These are phyloP conservation scores for Cyberlindnera nakhonratchasimensis DNA, from an alignment of 805 yeast species.

Conservation along the genomic window DNA sequence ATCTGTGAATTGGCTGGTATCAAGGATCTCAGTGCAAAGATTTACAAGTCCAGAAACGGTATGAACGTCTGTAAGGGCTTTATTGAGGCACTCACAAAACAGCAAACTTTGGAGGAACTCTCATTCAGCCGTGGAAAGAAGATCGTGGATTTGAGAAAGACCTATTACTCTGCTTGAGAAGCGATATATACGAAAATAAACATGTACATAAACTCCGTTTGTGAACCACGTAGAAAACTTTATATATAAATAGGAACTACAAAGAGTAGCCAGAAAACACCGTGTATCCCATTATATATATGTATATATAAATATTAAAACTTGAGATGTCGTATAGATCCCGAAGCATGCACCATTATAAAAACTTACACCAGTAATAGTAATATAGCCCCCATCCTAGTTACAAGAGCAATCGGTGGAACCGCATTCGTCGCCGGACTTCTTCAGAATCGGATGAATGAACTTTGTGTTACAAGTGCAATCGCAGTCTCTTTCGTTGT, in stretches of 20 bases:
- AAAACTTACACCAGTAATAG: neutral
- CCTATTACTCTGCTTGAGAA: conserved; percentile 66
- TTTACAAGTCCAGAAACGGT: conserved; percentile 87
- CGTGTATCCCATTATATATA: neutral
- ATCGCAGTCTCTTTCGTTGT: conserved; percentile 27
- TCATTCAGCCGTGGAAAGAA: conserved; percentile 93
- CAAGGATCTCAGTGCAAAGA: conserved; percentile 87
- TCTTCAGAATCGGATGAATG: conserved; percentile 11
- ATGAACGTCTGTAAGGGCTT: conserved; percentile 93
- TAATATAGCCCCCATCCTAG: neutral
- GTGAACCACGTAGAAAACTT: neutral
- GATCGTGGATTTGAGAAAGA: conserved; percentile 86
- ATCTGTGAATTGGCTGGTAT: conserved; percentile 92
- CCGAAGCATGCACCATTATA: neutral
- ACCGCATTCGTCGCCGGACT: conserved; percentile 27
- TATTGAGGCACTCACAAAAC: conserved; percentile 78
- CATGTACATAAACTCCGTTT: neutral
- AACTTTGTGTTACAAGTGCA: conserved; percentile 25
- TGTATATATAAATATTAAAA: neutral
- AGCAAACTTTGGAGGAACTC: conserved; percentile 78
- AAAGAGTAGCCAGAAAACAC: neutral
- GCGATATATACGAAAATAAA: neutral
- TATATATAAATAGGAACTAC: neutral
- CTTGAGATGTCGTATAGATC: neutral
- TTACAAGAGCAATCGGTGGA: conserved; percentile 28